Percentiles rank a stretch among this genome's conserved stretches.
Evolutionary conservation across 495 filamentous ascomycete species (phyloP).

Genomic region (Podospora australis): DNA sequence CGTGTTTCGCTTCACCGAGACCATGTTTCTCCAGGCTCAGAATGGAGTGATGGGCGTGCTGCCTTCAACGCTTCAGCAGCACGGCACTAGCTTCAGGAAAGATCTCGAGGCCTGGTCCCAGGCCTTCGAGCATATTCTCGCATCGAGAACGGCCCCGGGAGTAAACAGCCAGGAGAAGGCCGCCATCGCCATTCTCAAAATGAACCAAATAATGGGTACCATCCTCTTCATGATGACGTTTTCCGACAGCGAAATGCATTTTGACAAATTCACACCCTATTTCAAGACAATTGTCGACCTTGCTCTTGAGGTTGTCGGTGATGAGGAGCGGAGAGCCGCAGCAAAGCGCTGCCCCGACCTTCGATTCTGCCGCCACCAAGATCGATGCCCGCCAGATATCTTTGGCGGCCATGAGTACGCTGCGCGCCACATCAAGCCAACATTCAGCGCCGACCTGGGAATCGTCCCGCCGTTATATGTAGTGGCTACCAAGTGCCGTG

Average conservation of each 20-base stretch:
- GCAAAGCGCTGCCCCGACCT: conserved; percentile 39
- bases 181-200: conserved; percentile 48
- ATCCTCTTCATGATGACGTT: conserved; percentile 51
- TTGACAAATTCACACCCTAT: conserved; percentile 34
- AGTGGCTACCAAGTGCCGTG: conserved; percentile 53
- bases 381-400: conserved; percentile 27
- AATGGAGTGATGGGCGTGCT: conserved; percentile 43
- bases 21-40: conserved; percentile 39
- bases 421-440: conserved; percentile 44
- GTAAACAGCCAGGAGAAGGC: conserved; percentile 48
- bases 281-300: conserved; percentile 41
- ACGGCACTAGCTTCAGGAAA: conserved; percentile 34
- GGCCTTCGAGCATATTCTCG: conserved; percentile 46
- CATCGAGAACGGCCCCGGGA: conserved; percentile 38
- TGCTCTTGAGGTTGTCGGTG: conserved; percentile 41
- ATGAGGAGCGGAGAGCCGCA: conserved; percentile 42
- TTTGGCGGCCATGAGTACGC: conserved; percentile 39
- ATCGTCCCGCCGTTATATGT: conserved; percentile 51
- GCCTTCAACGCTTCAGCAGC: conserved; percentile 38
- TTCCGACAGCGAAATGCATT: conserved; percentile 40
- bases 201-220: conserved; percentile 47
- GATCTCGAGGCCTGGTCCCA: conserved; percentile 46
- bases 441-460: conserved; percentile 48
- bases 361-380: conserved; percentile 34
- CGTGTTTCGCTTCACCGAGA: conserved; percentile 49